Base-by-base conservation (phyloP, 2,329 filamentous ascomycete genomes). In the Exophiala sp. region DNA sequence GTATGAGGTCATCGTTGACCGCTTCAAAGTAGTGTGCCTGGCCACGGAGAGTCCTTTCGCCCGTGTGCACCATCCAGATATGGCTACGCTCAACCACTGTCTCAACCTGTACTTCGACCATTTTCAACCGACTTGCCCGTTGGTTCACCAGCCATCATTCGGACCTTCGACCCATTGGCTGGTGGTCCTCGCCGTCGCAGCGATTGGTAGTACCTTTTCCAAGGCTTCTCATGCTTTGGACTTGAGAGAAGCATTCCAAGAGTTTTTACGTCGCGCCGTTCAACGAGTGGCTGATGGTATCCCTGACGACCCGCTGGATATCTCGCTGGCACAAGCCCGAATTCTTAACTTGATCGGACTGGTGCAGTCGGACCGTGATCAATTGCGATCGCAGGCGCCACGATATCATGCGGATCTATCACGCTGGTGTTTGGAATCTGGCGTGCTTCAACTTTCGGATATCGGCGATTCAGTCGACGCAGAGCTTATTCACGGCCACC, bases 41-140 rank as follows among this genome's bases (percentile, higher is more conserved):
- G 64, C 24, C 24, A 69, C 3, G 67, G 63, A 45, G 56, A 63
- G 3, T 57, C 70, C n/a, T 69, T 65, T 44, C 47, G 59, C 5
- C 54, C 60, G n/a, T 72, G 71, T 42, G 66, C 69, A 47, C 29
- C 72, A 73, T 18, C 71, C 68, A 2, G 51, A 48, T 7, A 50
- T 54, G 12, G 54, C 64, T 16, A 42, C 58, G 8, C 53, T 72
- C 47, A 68, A 63, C 18, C 51, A 47, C 16, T 72, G 70, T 39
- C 57, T 75, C 41, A 41, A 53, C n/a, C 62, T 65, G 18, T 76
- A 71, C 58, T 69, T 72, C 20, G 63, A 67, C 36, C 65, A 68
- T 40, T 75, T 74, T 32, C 69, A 74, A 39, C 59, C 67, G 2
- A 66, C 69, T 44, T 71, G 74, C 45, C 73, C 73, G 5, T 68